Conservation (phyloP, 805 yeast species). For the Cyberlindnera nakhonratchasimensis region DNA sequence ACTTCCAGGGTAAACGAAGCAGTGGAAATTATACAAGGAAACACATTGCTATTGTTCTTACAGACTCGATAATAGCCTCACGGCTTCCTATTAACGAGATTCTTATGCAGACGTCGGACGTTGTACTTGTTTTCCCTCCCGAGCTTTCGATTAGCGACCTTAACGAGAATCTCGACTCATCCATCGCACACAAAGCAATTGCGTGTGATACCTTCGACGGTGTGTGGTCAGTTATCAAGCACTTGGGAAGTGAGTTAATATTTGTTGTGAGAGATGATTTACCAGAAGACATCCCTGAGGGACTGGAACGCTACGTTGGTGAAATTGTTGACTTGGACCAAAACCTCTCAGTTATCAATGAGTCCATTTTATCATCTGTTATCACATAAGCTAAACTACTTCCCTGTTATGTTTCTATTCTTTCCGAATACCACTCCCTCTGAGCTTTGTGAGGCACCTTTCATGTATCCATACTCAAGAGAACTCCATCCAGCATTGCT, state of each 20-base stretch:
- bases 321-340: conserved; percentile 27
- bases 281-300: conserved; percentile 29
- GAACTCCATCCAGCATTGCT: conserved; percentile 46
- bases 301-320: conserved; percentile 30
- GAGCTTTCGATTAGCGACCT: conserved; percentile 22
- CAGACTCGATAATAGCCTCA: conserved; percentile 28
- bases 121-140: conserved; percentile 36
- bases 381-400: conserved; percentile 10
- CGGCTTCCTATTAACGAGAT: conserved; percentile 26
- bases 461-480: conserved; percentile 55
- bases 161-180: conserved; percentile 22
- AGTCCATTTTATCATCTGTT: conserved; percentile 22
- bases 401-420: conserved; percentile 40
- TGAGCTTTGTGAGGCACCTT: conserved; percentile 51
- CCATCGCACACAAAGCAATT: conserved; percentile 27
- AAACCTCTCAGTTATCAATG: conserved; percentile 23
- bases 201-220: conserved; percentile 47
- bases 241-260: conserved; percentile 38
- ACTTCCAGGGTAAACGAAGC: too few species aligned
- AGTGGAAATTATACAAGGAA: conserved; percentile 20
- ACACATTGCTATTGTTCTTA: conserved; percentile 24
- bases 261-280: conserved; percentile 30
- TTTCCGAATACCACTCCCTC: conserved; percentile 55
- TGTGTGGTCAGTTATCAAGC: conserved; percentile 53
- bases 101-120: conserved; percentile 25